phyloP scores from a whole-genome alignment of 2,329 filamentous ascomycete species.

The Sporothrix humicola region DNA sequence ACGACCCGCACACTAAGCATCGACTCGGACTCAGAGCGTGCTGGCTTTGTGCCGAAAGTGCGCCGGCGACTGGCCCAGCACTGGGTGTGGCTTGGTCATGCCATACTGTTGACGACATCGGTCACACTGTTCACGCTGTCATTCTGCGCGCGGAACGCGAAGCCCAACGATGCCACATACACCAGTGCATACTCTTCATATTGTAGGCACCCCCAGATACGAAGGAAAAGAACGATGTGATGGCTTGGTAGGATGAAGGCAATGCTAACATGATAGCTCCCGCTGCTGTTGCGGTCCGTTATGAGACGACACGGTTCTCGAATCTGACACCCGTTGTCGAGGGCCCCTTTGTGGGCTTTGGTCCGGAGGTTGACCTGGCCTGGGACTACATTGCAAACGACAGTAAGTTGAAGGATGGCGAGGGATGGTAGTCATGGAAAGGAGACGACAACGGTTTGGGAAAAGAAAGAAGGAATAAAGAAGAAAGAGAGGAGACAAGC shows the following conservation, averaged over 20 bases:
- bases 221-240: neutral
- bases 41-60: constrained; percentile 29
- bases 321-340: constrained; percentile 55
- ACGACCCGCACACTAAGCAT: constrained; percentile 32
- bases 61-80: constrained; percentile 37
- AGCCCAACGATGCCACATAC: constrained; percentile 45
- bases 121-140: constrained; percentile 50
- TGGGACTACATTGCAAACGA: constrained; percentile 62
- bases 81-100: constrained; percentile 51
- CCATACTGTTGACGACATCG: constrained; percentile 49
- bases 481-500: neutral
- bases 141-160: constrained; percentile 47
- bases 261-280: constrained; percentile 50
- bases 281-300: constrained; percentile 55
- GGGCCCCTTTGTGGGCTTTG: constrained; percentile 60
- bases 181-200: constrained; percentile 53
- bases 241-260: no score
- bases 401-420: constrained; percentile 38
- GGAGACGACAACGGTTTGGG: neutral
- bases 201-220: constrained; percentile 35
- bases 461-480: neutral
- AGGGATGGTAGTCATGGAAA: no score
- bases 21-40: constrained; percentile 32
- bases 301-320: constrained; percentile 55
- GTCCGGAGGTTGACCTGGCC: constrained; percentile 61